Percentiles rank a stretch among this genome's conserved stretches.
These are phyloP conservation scores for Aegle marmelos DNA, from an alignment of 345 rosid species.

Conservation along the genomic window DNA sequence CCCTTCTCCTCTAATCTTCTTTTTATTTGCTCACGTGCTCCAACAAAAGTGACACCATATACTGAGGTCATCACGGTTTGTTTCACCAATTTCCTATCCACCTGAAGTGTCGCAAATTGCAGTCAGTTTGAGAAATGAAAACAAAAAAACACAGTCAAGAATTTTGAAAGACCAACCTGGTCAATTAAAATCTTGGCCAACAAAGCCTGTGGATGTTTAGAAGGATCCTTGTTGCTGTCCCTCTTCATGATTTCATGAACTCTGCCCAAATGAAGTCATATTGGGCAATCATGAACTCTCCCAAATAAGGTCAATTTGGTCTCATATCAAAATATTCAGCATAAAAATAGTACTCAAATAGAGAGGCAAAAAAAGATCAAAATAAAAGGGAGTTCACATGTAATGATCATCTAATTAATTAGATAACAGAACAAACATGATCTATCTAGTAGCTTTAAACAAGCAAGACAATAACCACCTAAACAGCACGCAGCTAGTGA, in stretches of 20 bases:
- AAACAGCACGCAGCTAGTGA: not conserved
- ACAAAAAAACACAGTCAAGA: slow-evolving; percentile 5
- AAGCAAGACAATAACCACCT: not conserved
- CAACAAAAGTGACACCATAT: slow-evolving; percentile 95
- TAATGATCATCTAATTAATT: not conserved
- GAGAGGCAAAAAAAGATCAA: not conserved
- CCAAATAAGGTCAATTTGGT: not conserved
- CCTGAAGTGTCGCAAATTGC: slow-evolving; percentile 53
- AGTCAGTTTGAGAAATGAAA: slow-evolving; percentile 3
- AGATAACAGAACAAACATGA: not conserved
- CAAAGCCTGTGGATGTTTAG: slow-evolving; percentile 61
- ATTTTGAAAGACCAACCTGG: slow-evolving; percentile 52
- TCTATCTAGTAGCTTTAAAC: not conserved
- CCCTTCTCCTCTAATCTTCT: slow-evolving; percentile 91
- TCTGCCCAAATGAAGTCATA: slow-evolving; percentile 36
- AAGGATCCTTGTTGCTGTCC: slow-evolving; percentile 79
- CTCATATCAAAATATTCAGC: not conserved
- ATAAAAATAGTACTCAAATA: not conserved
- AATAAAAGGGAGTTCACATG: not conserved
- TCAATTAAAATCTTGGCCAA: slow-evolving; percentile 75
- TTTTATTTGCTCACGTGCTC: slow-evolving; percentile 97
- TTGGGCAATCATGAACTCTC: too few species aligned
- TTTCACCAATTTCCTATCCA: slow-evolving; percentile 88
- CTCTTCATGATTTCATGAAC: slow-evolving; percentile 83
- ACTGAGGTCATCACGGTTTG: slow-evolving; percentile 99